Evolutionary conservation across 1,139 yeast species (phyloP).

Genomic region (Hyphopichia buzzinii): DNA sequence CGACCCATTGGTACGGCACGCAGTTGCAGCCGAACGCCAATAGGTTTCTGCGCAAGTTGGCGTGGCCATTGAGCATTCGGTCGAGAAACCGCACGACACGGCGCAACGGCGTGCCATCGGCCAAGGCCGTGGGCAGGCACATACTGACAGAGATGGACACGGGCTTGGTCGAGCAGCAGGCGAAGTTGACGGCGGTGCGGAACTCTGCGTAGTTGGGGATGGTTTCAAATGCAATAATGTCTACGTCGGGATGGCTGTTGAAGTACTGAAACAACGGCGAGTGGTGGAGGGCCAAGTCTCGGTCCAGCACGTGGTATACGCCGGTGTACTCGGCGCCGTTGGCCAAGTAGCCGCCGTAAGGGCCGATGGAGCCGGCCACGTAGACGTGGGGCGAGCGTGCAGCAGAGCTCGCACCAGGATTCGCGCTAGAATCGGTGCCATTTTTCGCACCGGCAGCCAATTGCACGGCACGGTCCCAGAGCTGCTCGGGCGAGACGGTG

Average conservation of each 20-base stretch:
- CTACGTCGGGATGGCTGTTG: constrained; percentile 36
- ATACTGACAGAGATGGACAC: constrained; percentile 32
- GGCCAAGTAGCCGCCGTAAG: constrained; percentile 65
- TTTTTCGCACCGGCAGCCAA: constrained; percentile 21
- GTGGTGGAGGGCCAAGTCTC: constrained; percentile 46
- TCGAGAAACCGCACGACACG: constrained; percentile 19
- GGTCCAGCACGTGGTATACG: constrained; percentile 37
- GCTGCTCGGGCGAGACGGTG: constrained; percentile 1
- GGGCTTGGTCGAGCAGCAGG: constrained; percentile 11
- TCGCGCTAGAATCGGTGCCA: constrained; percentile 7
- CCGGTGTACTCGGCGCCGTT: constrained; percentile 73
- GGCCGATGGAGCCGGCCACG: constrained; percentile 67
- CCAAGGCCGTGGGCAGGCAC: constrained; percentile 19
- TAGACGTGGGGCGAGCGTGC: no score
- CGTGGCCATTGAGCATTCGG: constrained; percentile 10
- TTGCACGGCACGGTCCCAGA: constrained; percentile 32
- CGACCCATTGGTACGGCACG: constrained; percentile 25
- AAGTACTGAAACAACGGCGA: constrained; percentile 42
- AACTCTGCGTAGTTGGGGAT: constrained; percentile 57
- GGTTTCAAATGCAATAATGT: constrained; percentile 62
- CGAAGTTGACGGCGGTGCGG: constrained; percentile 25
- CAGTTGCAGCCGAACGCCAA: constrained; percentile 44
- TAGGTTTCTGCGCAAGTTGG: constrained; percentile 13
- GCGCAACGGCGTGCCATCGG: constrained; percentile 32
- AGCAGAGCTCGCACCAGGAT: no score